Evolutionary conservation across 352 stramenopile genomes (phyloP).

Genomic region (Phytophthora rubi): DNA sequence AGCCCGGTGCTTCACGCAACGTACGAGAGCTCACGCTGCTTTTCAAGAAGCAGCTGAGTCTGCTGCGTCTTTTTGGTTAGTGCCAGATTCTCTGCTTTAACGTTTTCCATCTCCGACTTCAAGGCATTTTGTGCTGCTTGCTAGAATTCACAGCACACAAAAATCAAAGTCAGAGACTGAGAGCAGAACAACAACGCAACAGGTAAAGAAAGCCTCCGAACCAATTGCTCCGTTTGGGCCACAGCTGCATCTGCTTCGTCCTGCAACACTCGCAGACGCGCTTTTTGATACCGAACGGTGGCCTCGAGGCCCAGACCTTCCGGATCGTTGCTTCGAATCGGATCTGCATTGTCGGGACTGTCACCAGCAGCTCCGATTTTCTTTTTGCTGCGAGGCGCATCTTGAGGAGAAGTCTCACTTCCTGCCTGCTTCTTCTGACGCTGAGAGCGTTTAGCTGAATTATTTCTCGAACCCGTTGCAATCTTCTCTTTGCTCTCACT

Average conservation of each 20-base stretch:
- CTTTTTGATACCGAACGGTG: slow-evolving; percentile 79
- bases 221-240: slow-evolving; percentile 51
- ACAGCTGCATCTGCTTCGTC: slow-evolving; percentile 62
- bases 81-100: slow-evolving; percentile 52
- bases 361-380: neutral
- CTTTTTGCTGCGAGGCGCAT: slow-evolving; percentile 16
- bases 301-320: slow-evolving; percentile 64
- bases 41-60: slow-evolving; percentile 73
- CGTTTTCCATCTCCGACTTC: slow-evolving; percentile 52
- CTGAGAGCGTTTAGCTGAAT: slow-evolving; percentile 27
- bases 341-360: slow-evolving; percentile 3
- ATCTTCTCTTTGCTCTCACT: slow-evolving; percentile 34
- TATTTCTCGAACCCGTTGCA: slow-evolving; percentile 7
- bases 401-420: slow-evolving; percentile 18
- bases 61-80: slow-evolving; percentile 70
- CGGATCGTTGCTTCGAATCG: slow-evolving; percentile 13
- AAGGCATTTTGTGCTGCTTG: slow-evolving; percentile 42
- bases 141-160: slow-evolving; percentile 33
- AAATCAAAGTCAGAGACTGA: neutral
- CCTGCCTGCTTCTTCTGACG: slow-evolving; percentile 15
- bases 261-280: slow-evolving; percentile 71
- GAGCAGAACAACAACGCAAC: neutral
- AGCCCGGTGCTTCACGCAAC: slow-evolving; percentile 1
- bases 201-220: slow-evolving; percentile 15
- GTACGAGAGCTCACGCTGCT: slow-evolving; percentile 78